Percentiles rank a stretch among this genome's conserved stretches.
These are phyloP conservation scores for Blastobotrys arbuscula DNA, from an alignment of 1,139 yeast genomes.

Conservation along the genomic window DNA sequence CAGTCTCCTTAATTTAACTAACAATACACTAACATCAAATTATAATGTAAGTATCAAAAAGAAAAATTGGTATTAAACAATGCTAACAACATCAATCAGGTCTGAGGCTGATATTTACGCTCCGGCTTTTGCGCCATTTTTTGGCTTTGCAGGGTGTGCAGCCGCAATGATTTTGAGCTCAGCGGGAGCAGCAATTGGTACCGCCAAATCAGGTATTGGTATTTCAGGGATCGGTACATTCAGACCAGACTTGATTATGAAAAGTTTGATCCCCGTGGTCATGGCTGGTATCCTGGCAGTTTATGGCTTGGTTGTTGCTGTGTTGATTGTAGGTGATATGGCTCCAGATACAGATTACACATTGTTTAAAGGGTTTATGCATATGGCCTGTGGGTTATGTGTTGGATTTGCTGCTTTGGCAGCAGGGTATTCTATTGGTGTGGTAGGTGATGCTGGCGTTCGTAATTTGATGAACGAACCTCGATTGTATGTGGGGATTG, in stretches of 20 bases:
- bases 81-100: constrained; percentile 15
- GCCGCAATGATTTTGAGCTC: constrained; percentile 86
- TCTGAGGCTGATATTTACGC: constrained; percentile 49
- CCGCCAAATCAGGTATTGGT: constrained; percentile 98
- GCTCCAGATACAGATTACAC: constrained; percentile 88
- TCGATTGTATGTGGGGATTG: constrained; percentile 95
- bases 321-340: constrained; percentile 68
- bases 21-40: too few species aligned
- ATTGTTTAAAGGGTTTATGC: constrained; percentile 94
- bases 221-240: constrained; percentile 94
- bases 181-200: constrained; percentile 97
- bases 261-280: constrained; percentile 68
- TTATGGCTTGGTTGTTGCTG: constrained; percentile 96
- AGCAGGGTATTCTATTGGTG: constrained; percentile 97
- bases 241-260: constrained; percentile 34
- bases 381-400: constrained; percentile 95
- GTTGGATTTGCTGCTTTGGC: constrained; percentile 97
- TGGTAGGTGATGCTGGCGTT: constrained; percentile 98
- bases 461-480: constrained; percentile 97
- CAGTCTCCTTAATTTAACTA: too few species aligned
- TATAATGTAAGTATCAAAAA: neutral
- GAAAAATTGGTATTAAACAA: neutral
- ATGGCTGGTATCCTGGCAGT: constrained; percentile 99
- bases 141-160: constrained; percentile 95
- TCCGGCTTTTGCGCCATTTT: constrained; percentile 89